Conservation (phyloP, 1,284 basidiomycete genomes). For the Puccinia polysora region DNA sequence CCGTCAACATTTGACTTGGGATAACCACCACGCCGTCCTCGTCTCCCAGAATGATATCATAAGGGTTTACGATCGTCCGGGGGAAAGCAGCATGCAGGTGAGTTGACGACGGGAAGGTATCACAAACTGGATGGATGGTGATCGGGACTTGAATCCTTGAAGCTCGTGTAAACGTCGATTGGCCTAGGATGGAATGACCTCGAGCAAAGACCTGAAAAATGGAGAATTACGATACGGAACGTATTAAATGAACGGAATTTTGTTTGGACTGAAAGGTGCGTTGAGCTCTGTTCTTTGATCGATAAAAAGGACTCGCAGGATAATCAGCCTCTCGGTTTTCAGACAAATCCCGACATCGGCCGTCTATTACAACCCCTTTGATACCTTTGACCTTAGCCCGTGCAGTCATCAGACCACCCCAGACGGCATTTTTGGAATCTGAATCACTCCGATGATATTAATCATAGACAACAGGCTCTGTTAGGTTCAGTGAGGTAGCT, state of each 20-base stretch:
- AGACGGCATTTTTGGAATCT: slow-evolving; percentile 77
- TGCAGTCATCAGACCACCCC: slow-evolving; percentile 86
- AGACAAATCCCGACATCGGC: slow-evolving; percentile 72
- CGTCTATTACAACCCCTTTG: slow-evolving; percentile 69
- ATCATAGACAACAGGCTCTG: background rate
- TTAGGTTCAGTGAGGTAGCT: background rate
- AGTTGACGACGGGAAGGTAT: background rate
- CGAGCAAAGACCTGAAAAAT: slow-evolving; percentile 63
- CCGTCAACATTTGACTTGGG: slow-evolving; percentile 59
- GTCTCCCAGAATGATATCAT: slow-evolving; percentile 79
- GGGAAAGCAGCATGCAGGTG: slow-evolving; percentile 52
- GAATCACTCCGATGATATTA: slow-evolving; percentile 34
- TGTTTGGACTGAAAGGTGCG: background rate
- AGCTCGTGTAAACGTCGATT: slow-evolving; percentile 78
- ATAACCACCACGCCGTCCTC: slow-evolving; percentile 85
- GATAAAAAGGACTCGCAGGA: slow-evolving; percentile 48
- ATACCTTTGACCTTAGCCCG: slow-evolving; percentile 68
- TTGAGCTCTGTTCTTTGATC: background rate
- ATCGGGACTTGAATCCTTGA: slow-evolving; percentile 72
- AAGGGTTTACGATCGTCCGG: slow-evolving; percentile 64
- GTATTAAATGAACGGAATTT: slow-evolving; percentile 23
- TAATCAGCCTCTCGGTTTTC: slow-evolving; percentile 69
- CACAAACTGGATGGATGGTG: slow-evolving; percentile 58
- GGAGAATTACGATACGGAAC: slow-evolving; percentile 42
- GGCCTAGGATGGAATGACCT: slow-evolving; percentile 78